Evolutionary conservation across 2,329 filamentous ascomycete species (phyloP).

Genomic region (Alternaria alternata): DNA sequence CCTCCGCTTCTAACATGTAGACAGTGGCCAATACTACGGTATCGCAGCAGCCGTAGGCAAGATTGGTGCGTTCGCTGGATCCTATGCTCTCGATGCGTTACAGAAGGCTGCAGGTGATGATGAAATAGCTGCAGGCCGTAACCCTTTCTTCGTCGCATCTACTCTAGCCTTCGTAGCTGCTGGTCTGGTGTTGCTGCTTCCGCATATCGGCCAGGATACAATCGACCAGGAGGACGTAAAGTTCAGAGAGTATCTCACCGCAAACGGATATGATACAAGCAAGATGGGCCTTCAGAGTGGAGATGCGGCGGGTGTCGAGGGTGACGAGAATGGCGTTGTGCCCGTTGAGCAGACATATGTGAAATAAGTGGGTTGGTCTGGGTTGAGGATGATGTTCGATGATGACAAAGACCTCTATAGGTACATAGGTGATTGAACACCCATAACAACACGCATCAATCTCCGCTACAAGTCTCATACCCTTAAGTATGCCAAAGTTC

Average conservation of each 20-base stretch:
- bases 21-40: slow-evolving; percentile 74
- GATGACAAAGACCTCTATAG: background rate
- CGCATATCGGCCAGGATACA: slow-evolving; percentile 82
- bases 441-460: background rate
- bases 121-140: slow-evolving; percentile 69
- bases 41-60: slow-evolving; percentile 78
- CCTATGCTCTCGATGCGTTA: slow-evolving; percentile 78
- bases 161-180: slow-evolving; percentile 76
- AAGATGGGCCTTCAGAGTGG: slow-evolving; percentile 57
- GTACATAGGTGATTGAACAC: background rate
- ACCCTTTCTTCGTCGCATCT: slow-evolving; percentile 88
- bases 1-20: background rate
- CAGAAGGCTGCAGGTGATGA: slow-evolving; percentile 51
- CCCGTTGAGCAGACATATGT: slow-evolving; percentile 15
- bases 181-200: slow-evolving; percentile 72
- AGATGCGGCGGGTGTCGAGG: slow-evolving; percentile 19
- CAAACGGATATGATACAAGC: slow-evolving; percentile 77
- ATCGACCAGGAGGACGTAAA: slow-evolving; percentile 78
- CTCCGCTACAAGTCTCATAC: too few species aligned
- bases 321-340: slow-evolving; percentile 18
- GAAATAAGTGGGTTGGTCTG: background rate
- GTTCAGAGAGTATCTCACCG: slow-evolving; percentile 77
- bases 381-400: background rate
- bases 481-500: background rate
- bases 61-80: slow-evolving; percentile 84